These are phyloP conservation scores for Cyberlindnera amylophila DNA, from an alignment of 805 yeast genomes.

Conservation along the genomic window DNA sequence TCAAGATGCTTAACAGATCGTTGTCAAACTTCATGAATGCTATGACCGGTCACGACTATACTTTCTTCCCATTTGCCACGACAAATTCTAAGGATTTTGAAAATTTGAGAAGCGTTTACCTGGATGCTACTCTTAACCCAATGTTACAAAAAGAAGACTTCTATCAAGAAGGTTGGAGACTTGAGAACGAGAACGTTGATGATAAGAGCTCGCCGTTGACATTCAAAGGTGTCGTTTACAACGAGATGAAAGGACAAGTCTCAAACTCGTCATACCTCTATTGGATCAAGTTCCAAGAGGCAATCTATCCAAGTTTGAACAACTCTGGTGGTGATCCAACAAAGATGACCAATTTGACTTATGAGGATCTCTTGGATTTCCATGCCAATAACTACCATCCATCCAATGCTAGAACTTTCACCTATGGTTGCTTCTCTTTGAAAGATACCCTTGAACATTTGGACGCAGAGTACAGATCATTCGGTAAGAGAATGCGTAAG, in stretches of 20 bases:
- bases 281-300: constrained; percentile 79
- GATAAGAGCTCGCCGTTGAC: constrained; percentile 59
- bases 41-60: constrained; percentile 96
- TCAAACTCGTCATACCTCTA: constrained; percentile 83
- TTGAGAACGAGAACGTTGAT: constrained; percentile 63
- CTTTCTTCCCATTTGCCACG: constrained; percentile 94
- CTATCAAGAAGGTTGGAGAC: constrained; percentile 95
- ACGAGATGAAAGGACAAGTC: constrained; percentile 97
- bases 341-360: constrained; percentile 66
- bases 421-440: constrained; percentile 80
- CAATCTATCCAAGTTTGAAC: constrained; percentile 78
- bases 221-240: constrained; percentile 94
- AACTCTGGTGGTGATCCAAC: constrained; percentile 95
- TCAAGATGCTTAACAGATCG: constrained; percentile 95
- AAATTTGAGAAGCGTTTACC: constrained; percentile 81
- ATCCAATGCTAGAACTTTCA: constrained; percentile 78
- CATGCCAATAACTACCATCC: constrained; percentile 83
- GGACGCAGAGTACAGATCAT: constrained; percentile 44
- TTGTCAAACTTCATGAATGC: constrained; percentile 97
- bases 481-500: constrained; percentile 49
- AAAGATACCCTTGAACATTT: constrained; percentile 54
- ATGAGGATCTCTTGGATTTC: constrained; percentile 74
- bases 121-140: constrained; percentile 85
- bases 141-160: constrained; percentile 76
- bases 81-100: constrained; percentile 78